Percentiles rank a stretch among this genome's conserved stretches.
phyloP scores from a whole-genome alignment of 2,329 filamentous ascomycete genomes.

The Scytalidium sp. region DNA sequence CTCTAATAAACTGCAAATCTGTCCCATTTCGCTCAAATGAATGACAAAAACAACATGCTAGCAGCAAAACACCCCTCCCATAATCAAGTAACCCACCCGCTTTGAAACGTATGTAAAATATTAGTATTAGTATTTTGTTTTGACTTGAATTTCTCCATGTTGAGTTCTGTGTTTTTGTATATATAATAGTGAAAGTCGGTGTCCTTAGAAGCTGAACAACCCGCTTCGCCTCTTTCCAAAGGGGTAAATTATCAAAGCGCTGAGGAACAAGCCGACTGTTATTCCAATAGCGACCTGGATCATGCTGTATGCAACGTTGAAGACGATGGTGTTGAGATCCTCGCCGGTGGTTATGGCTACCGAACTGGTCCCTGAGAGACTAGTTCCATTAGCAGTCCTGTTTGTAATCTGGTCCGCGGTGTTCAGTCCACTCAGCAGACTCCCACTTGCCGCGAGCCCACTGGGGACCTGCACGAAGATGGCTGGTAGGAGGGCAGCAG shows the following conservation, averaged over 20 bases:
- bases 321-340: constrained; percentile 33
- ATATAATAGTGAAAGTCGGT: neutral
- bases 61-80: too few species aligned
- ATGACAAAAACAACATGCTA: too few species aligned
- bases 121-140: too few species aligned
- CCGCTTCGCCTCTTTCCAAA: constrained; percentile 37
- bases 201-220: constrained; percentile 34
- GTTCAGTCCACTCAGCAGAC: constrained; percentile 54
- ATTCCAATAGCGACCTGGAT: constrained; percentile 40
- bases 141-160: too few species aligned
- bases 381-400: constrained; percentile 17
- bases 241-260: constrained; percentile 37
- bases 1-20: too few species aligned
- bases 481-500: constrained; percentile 79
- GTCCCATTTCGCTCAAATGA: too few species aligned
- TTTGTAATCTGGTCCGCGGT: constrained; percentile 52
- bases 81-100: too few species aligned
- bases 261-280: constrained; percentile 37
- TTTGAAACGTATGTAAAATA: too few species aligned
- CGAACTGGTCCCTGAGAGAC: too few species aligned
- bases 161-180: too few species aligned
- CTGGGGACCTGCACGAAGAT: constrained; percentile 73
- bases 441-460: constrained; percentile 58
- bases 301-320: constrained; percentile 37
- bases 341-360: constrained; percentile 14